phyloP scores from a whole-genome alignment of 768 basidiomycete species.

The Leucocoprinus leucothites region DNA sequence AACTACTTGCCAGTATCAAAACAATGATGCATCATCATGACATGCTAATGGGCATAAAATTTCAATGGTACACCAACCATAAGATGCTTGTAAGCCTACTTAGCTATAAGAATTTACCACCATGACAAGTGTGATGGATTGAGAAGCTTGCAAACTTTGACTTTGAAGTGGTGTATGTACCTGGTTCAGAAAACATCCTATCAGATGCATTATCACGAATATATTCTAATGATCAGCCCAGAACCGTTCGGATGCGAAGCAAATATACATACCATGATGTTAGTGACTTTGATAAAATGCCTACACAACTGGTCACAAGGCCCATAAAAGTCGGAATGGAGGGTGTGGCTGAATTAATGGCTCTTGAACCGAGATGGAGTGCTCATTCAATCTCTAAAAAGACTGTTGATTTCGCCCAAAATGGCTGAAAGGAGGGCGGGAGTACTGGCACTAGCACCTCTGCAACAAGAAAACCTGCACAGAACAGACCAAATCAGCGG shows the following conservation, averaged over 20 bases:
- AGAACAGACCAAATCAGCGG: no score
- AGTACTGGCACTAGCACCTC: no score
- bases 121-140: conserved; percentile 33
- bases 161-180: conserved; percentile 9
- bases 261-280: conserved; percentile 22
- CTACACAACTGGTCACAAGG: neutral
- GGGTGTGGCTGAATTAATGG: neutral
- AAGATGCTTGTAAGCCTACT: conserved; percentile 24
- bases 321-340: conserved; percentile 12
- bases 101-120: conserved; percentile 28
- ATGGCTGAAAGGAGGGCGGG: no score
- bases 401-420: no score
- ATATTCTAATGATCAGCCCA: conserved; percentile 19
- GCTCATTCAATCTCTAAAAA: no score
- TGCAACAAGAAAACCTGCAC: no score
- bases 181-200: conserved; percentile 26
- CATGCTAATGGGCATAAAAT: conserved; percentile 26
- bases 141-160: conserved; percentile 23
- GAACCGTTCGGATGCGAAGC: conserved; percentile 14
- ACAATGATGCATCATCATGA: conserved; percentile 26
- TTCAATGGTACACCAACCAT: conserved; percentile 29
- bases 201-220: conserved; percentile 28
- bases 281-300: conserved; percentile 10
- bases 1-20: conserved; percentile 33
- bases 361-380: no score